Evolutionary conservation across 208 protist species (phyloP).

Genomic region (Wallacemonas sp.): DNA sequence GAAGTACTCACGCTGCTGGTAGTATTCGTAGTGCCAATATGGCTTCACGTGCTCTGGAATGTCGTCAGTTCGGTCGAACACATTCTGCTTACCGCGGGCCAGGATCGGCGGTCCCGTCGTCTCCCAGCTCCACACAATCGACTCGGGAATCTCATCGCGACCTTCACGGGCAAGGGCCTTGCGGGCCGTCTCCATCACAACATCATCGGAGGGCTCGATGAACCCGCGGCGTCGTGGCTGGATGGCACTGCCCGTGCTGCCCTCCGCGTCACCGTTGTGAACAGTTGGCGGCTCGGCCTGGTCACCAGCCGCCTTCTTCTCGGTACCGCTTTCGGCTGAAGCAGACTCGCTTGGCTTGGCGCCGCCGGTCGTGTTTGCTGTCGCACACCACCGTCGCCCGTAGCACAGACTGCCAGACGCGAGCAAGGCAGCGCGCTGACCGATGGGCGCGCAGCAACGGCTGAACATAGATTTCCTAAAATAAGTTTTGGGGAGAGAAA

Average conservation of each 20-base stretch:
- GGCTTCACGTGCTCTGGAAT: conserved; percentile 88
- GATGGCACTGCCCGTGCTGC: conserved; percentile 24
- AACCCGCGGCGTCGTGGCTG: conserved; percentile 54
- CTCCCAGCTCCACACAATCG: conserved; percentile 80
- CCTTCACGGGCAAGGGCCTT: conserved; percentile 79
- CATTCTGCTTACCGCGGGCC: conserved; percentile 74
- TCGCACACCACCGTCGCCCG: conserved; percentile 7
- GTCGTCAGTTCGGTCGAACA: conserved; percentile 87
- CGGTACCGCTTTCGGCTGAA: background rate
- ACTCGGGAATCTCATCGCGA: conserved; percentile 66
- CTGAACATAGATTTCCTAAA: conserved; percentile 15
- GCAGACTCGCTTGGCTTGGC: background rate
- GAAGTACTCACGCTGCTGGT: conserved; percentile 90
- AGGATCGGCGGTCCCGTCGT: conserved; percentile 76
- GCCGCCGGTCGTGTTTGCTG: background rate
- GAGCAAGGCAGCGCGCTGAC: conserved; percentile 3
- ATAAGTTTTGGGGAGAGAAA: background rate
- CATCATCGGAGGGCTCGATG: conserved; percentile 78
- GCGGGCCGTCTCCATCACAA: conserved; percentile 85
- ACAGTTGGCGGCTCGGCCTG: background rate
- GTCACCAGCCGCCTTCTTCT: background rate
- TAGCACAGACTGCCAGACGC: background rate
- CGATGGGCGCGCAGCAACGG: conserved; percentile 15
- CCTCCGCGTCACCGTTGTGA: background rate
- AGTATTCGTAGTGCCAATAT: conserved; percentile 87